Evolutionary conservation across 1,139 yeast genomes (phyloP), one percentile per base, ranked within the genome.

Genomic region (Suhomyces yuchorum): DNA sequence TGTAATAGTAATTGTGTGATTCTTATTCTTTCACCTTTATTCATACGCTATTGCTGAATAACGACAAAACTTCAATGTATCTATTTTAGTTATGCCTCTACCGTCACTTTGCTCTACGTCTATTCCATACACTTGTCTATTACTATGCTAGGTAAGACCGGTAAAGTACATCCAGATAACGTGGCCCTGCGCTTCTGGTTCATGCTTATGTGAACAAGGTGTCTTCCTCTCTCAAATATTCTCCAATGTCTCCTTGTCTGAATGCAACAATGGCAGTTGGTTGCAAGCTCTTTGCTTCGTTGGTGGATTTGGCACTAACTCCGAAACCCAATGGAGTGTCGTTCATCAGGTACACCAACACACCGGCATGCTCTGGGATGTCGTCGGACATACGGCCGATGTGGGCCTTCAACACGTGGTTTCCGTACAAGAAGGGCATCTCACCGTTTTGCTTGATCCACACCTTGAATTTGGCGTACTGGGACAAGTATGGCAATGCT

Each of bases 401-500:
- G 64, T 93, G 99, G 12, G 99, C 99, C 66, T 95, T 95, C 58
- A 93, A 77, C 20, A 93, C 95, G 67, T 93, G 97, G 72, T 93
- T 93, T 37, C 99, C 99, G 62, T 95, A 93, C 55, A 93, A 74
- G 67, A 85, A 95, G 8, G 99, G 98, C 99, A 95, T 95, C 70
- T 93, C 99, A 59, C 99, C 99, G 63, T 93, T 93, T 45, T 84
- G 84, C 68, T 95, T 95, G 70, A 93, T 90, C 99, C 99, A 95
- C 40, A 93, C 77, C 71, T 93, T 93, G 73, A 85, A 91, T 67
- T 88, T 90, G 43, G 99, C 98, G 65, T 86, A 86, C 60, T 88
- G 86, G 5, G 96, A 85, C 51, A 93, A 71, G 56, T 89, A 80
- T 47, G 88, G 84, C 56, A 93, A 79, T 4, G 97, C 78, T n/a